Percentiles rank a stretch among this genome's conserved stretches.
phyloP scores from a whole-genome alignment of 176 grass and related monocot genomes.

The Tillandsia fasciculata region DNA sequence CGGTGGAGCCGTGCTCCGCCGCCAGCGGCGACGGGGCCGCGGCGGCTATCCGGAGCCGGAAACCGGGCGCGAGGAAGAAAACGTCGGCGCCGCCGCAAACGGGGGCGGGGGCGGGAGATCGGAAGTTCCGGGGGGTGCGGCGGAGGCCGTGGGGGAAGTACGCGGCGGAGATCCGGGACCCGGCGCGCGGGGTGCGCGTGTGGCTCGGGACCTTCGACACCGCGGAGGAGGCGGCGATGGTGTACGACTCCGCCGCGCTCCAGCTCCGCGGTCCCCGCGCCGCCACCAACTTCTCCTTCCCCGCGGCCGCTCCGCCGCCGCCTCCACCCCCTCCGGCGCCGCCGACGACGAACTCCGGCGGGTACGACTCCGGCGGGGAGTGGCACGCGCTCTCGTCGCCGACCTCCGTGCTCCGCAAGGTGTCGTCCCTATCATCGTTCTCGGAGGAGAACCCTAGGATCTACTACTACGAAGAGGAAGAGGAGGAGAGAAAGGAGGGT shows the following conservation, averaged over 20 bases:
- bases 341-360: constrained; percentile 1
- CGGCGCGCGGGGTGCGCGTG: constrained; percentile 62
- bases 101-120: constrained; percentile 11
- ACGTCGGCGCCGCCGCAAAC: not conserved
- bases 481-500: constrained; percentile 22
- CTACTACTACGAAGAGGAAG: not conserved
- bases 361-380: constrained; percentile 60
- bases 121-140: constrained; percentile 81
- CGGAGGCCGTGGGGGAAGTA: constrained; percentile 78
- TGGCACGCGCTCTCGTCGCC: constrained; percentile 55
- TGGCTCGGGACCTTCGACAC: constrained; percentile 98
- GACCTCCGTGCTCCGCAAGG: constrained; percentile 72
- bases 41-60: not conserved
- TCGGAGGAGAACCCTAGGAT: not conserved
- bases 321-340: not conserved
- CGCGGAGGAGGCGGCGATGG: constrained; percentile 78
- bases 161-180: constrained; percentile 88
- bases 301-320: not conserved
- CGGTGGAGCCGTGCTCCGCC: not conserved
- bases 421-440: constrained; percentile 35
- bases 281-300: constrained; percentile 42
- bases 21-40: not conserved
- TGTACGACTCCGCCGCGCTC: constrained; percentile 67
- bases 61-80: constrained; percentile 6
- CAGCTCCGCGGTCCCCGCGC: constrained; percentile 49